phyloP scores from a whole-genome alignment of 2,329 filamentous ascomycete genomes.

The Daldinia eschscholtzii region DNA sequence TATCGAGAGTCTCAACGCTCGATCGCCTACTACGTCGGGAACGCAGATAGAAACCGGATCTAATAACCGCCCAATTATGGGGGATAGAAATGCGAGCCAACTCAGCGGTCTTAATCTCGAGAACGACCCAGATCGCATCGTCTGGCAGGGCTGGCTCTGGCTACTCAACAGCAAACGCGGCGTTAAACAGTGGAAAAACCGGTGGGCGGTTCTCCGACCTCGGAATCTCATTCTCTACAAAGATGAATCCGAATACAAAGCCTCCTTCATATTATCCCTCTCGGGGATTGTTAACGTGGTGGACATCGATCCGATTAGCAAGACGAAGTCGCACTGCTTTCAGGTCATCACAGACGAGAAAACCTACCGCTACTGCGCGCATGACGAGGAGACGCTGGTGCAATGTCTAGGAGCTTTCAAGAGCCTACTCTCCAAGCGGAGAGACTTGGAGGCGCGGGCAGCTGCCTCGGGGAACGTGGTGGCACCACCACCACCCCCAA shows the following conservation, averaged over 20 bases:
- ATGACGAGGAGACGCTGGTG: constrained; percentile 84
- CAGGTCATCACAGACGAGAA: constrained; percentile 96
- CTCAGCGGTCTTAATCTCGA: constrained; percentile 68
- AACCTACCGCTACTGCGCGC: constrained; percentile 80
- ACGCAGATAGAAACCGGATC: constrained; percentile 50
- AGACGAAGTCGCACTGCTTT: constrained; percentile 86
- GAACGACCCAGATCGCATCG: constrained; percentile 84
- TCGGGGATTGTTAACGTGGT: constrained; percentile 87
- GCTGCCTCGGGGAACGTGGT: constrained; percentile 51
- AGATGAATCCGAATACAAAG: constrained; percentile 89
- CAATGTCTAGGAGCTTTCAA: constrained; percentile 93
- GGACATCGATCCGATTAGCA: constrained; percentile 89
- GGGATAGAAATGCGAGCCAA: constrained; percentile 71
- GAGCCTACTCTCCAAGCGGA: constrained; percentile 80
- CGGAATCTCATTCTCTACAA: constrained; percentile 92
- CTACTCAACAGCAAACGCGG: constrained; percentile 85
- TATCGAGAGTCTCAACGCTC: constrained; percentile 63
- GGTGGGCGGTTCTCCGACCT: constrained; percentile 91
- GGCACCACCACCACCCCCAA: background rate
- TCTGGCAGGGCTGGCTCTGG: constrained; percentile 92
- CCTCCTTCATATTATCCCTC: constrained; percentile 84
- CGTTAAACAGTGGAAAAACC: constrained; percentile 91
- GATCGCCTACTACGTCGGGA: constrained; percentile 53
- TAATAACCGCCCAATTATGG: constrained; percentile 53
- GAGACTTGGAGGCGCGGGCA: constrained; percentile 69